Base-by-base conservation (phyloP, 306 rosid species). In the Sechiopsis laciniata region DNA sequence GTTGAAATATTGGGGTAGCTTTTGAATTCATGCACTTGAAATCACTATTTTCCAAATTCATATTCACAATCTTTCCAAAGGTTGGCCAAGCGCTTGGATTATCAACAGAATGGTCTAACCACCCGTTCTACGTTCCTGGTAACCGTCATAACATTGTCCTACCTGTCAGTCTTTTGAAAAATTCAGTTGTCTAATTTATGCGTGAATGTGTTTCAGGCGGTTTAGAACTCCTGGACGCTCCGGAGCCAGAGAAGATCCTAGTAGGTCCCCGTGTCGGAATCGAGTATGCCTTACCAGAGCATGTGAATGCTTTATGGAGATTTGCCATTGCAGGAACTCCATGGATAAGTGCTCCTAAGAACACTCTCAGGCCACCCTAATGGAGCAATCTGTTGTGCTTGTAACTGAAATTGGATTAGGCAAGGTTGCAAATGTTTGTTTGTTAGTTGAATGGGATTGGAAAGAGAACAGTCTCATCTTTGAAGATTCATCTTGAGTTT, bases 321-420 rank as follows among this genome's bases (percentile, higher is more conserved):
- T 94, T 90, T 80, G 97, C 97, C 77, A 74, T 88, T 71, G 96
- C 95, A 26, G 97, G 85, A 71, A 85, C 97, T 57, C 83, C 91
- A 69, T 94, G 98, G 98, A 86, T 93, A 67, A 93, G 98, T 81
- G 89, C 98, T 81, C 98, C 96, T 5, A 93, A 78, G 77, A 90
- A 84, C 86, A 88, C 91, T 51, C 93, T 91, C 72, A 82, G 79
- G 72, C 80, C 85, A 1, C 82, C 86, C 37, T 72, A 40, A 62
- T 77, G 40, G 16, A 58, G 57, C 15, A 45, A 35, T 21, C 7
- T 56, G 7, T 72, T 72, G 32, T 29, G 24, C 37, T 71, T 48
- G 40, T 68, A 68, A 20, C 13, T 21, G 12, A 48, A 48, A 21
- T 48, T 68, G 53, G 73, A 21, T 20, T 21, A 48, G 73, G 40